phyloP scores from a whole-genome alignment of 2,329 filamentous ascomycete species.

The Colletotrichum spinosum region DNA sequence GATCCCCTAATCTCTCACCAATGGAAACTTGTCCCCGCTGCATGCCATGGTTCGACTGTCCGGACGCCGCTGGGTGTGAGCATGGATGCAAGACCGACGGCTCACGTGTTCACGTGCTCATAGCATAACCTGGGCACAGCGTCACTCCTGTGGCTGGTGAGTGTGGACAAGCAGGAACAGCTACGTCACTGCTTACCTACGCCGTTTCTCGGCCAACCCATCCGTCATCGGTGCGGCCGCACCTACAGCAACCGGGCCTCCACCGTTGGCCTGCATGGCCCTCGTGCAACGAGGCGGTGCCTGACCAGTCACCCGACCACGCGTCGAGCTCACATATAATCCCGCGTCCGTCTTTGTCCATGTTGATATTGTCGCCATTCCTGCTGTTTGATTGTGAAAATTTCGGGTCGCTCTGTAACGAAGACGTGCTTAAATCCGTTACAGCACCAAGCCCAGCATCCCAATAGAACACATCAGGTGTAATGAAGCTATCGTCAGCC shows the following conservation, averaged over 20 bases:
- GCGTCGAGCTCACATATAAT: slow-evolving; percentile 32
- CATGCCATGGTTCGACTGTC: neutral
- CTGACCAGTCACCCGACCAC: slow-evolving; percentile 27
- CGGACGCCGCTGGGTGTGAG: too few species aligned
- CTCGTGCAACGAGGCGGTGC: slow-evolving; percentile 10
- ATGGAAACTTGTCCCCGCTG: neutral
- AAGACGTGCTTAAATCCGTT: too few species aligned
- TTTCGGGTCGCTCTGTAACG: too few species aligned
- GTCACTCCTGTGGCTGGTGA: slow-evolving; percentile 23
- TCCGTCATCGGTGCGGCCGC: neutral
- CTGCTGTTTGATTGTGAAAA: too few species aligned
- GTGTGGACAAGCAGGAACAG: slow-evolving; percentile 2
- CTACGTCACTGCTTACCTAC: neutral
- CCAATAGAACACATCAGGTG: slow-evolving; percentile 8
- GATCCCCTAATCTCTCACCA: neutral
- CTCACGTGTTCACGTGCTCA: too few species aligned
- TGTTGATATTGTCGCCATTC: neutral
- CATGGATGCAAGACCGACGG: too few species aligned
- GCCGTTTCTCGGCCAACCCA: slow-evolving; percentile 36
- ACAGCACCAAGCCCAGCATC: too few species aligned
- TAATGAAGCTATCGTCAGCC: slow-evolving; percentile 46
- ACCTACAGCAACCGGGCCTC: slow-evolving; percentile 6
- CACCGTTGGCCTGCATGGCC: slow-evolving; percentile 8
- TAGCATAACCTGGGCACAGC: too few species aligned
- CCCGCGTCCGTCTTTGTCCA: neutral